Percentiles rank a stretch among this genome's conserved stretches.
phyloP scores from a whole-genome alignment of 139 green algal genomes.

The Closterium sp. region DNA sequence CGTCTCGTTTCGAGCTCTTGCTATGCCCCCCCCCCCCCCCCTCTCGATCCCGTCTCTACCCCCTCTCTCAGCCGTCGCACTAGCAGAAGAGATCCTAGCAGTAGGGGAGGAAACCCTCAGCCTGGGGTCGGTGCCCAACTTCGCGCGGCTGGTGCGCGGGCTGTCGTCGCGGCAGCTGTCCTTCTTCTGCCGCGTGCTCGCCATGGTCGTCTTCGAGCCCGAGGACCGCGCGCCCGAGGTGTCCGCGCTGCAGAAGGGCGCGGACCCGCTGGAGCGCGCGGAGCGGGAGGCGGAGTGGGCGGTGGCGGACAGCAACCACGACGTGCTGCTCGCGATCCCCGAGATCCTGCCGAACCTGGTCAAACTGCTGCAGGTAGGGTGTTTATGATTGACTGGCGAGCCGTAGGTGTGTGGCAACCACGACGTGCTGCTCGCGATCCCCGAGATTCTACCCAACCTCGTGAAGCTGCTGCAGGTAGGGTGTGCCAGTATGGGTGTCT shows the following conservation, averaged over 20 bases:
- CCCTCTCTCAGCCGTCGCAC: constrained; percentile 25
- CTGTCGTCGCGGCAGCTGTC: constrained; percentile 47
- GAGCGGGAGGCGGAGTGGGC: constrained; percentile 32
- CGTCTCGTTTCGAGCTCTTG: background rate
- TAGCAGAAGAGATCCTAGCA: constrained; percentile 52
- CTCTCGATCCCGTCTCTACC: background rate
- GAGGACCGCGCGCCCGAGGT: constrained; percentile 34
- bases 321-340: constrained; percentile 36
- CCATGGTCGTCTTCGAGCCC: constrained; percentile 54
- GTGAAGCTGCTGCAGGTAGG: constrained; percentile 43
- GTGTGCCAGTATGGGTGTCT: too few relatives aligned
- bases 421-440: constrained; percentile 39
- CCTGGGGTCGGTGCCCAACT: constrained; percentile 37
- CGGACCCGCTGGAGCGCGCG: background rate
- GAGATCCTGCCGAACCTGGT: constrained; percentile 50
- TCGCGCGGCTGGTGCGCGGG: constrained; percentile 28
- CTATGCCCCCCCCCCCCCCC: background rate
- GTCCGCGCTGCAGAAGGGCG: constrained; percentile 7
- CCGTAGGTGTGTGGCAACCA: too few relatives aligned
- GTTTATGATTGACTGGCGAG: too few relatives aligned
- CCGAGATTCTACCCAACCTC: constrained; percentile 46
- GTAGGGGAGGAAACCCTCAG: constrained; percentile 36
- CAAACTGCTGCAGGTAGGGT: constrained; percentile 32
- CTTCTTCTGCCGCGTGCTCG: constrained; percentile 54
- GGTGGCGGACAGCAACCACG: constrained; percentile 50